Conservation (phyloP, 2,329 filamentous ascomycete genomes). For the Aspergillus sp. region DNA sequence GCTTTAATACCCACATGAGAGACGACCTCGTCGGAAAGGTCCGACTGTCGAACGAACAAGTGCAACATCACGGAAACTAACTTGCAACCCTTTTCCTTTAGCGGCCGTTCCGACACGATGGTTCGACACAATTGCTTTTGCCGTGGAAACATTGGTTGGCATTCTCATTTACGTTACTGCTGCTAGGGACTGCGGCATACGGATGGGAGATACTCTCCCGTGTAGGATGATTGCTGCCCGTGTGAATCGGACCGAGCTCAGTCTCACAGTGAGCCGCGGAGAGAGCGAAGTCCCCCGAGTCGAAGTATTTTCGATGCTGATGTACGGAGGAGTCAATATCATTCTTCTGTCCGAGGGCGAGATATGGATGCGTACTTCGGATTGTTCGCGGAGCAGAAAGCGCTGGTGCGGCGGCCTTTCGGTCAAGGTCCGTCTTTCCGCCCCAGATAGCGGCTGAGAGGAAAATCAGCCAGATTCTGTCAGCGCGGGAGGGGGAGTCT, state of each 20-base stretch:
- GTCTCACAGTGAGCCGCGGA: constrained; percentile 21
- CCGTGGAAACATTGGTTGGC: constrained; percentile 16
- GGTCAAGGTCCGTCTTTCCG: neutral
- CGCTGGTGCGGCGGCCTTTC: neutral
- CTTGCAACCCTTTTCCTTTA: neutral
- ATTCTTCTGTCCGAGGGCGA: neutral
- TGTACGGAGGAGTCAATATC: too few relatives aligned
- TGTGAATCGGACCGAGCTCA: constrained; percentile 21
- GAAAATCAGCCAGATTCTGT: neutral
- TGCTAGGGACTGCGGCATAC: constrained; percentile 22
- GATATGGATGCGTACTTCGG: neutral
- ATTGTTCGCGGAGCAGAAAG: neutral
- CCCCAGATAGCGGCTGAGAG: neutral
- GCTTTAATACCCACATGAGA: too few relatives aligned
- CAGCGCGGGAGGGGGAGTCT: neutral
- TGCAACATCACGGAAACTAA: too few relatives aligned
- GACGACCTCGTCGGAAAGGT: too few relatives aligned
- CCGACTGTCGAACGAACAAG: too few relatives aligned
- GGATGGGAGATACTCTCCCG: constrained; percentile 27
- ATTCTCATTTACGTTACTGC: constrained; percentile 23
- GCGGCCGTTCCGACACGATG: neutral
- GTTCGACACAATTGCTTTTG: neutral
- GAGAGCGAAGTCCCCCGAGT: constrained; percentile 30
- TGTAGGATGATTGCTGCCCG: constrained; percentile 24
- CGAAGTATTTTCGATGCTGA: constrained; percentile 29